Evolutionary conservation across 768 basidiomycete species (phyloP), one percentile per base, ranked within the genome.

Genomic region (Russula lepida): DNA sequence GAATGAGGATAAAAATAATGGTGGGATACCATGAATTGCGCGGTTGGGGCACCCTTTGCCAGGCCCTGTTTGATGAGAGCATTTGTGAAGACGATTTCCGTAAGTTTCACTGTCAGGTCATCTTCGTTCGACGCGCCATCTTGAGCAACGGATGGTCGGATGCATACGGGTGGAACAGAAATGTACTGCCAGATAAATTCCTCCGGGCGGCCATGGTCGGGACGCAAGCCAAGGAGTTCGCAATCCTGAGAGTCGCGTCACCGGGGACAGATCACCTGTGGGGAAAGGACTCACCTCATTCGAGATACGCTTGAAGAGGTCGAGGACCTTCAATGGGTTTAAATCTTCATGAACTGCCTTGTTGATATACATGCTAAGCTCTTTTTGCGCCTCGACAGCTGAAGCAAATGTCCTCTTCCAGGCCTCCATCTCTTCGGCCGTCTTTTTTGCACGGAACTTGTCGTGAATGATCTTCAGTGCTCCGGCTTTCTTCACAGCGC

Each of bases 161-260:
- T 99, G 70, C 93, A 95, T 21, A 97, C 93, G 0, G 97, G 97
- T 43, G 97, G 97, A 32, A 99, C 97, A 25, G 94, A 95, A 15
- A 99, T 84, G 72, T 98, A 99, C 73, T 98, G 95, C 95, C 97
- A 99, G 54, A 99, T 84, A 68, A 93, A 97, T 71, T 98, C 90
- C 75, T 99, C 97, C 11, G 97, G 97, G 56, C 97, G 77, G 50
- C 95, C 95, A 69, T 85, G 86, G 15, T 81, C 81, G 1, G 97
- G 97, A 59, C 90, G 85, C 60, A 98, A 73, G 2, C 97, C 95
- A 12, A 99, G 79, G 48, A 99, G 76, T 73, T 99, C 97, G 70
- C 92, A 95, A 68, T 99, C 97, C 91, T 95, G 64, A 33, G 15
- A 52, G 2, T 46, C 19, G 15, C 41, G 43, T 63, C 32, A 58